Percentiles rank a stretch among this genome's conserved stretches.
These are phyloP conservation scores for Leishmania mexicana DNA, from an alignment of 208 protist genomes.

Conservation along the genomic window DNA sequence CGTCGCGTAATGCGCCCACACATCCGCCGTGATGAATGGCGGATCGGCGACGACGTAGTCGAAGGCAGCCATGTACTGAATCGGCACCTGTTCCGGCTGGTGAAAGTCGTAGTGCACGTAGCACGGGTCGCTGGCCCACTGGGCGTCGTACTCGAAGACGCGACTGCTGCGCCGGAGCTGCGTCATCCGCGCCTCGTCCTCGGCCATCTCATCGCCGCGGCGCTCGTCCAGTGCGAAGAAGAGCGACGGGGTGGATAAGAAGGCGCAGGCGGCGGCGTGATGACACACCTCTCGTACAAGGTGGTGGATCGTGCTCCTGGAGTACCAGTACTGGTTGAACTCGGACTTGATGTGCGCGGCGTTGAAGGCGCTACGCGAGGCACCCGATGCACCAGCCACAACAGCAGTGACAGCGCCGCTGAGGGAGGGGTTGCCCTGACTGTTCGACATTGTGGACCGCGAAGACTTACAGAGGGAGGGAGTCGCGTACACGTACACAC, in stretches of 20 bases:
- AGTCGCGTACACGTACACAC: no score
- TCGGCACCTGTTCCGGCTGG: conserved; percentile 70
- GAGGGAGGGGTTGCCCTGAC: background rate
- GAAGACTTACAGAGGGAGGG: background rate
- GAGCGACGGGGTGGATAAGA: conserved; percentile 91
- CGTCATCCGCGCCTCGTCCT: conserved; percentile 19
- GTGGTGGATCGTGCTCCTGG: conserved; percentile 66
- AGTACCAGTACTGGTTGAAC: conserved; percentile 96
- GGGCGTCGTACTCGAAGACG: conserved; percentile 89
- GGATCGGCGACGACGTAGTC: conserved; percentile 95
- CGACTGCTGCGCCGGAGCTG: conserved; percentile 48
- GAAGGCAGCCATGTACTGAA: conserved; percentile 75
- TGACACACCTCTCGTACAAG: conserved; percentile 73
- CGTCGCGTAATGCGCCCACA: conserved; percentile 83
- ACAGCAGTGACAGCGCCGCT: background rate
- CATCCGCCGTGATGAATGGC: conserved; percentile 93
- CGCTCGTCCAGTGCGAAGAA: conserved; percentile 85
- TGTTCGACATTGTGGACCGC: background rate
- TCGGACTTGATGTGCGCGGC: conserved; percentile 48
- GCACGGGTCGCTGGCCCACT: conserved; percentile 69
- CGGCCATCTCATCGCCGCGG: conserved; percentile 21
- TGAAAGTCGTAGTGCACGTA: conserved; percentile 93
- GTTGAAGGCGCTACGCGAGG: conserved; percentile 21
- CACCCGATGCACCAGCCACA: background rate
- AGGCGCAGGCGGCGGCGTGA: conserved; percentile 76